Conservation (phyloP, 2,329 filamentous ascomycete species). For the Venturia effusa region DNA sequence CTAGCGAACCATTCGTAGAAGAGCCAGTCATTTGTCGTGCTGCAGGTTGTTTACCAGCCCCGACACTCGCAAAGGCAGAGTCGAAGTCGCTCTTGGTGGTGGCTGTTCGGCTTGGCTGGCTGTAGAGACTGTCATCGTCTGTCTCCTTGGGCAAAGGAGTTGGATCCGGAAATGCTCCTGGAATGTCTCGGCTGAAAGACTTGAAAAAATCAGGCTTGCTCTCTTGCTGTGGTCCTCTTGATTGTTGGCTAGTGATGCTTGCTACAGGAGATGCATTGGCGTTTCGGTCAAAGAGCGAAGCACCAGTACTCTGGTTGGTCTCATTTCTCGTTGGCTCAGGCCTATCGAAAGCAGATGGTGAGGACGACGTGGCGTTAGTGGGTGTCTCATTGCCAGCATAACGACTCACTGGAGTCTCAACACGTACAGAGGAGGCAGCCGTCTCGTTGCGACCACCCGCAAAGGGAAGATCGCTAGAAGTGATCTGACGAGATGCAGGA, state of each 20-base stretch:
- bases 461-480: constrained; percentile 65
- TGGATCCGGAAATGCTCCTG: constrained; percentile 37
- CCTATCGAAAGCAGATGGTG: constrained; percentile 33
- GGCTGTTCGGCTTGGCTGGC: constrained; percentile 28
- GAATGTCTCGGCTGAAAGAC: constrained; percentile 23
- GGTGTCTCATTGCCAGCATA: constrained; percentile 40
- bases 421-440: constrained; percentile 65
- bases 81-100: constrained; percentile 70
- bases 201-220: constrained; percentile 27
- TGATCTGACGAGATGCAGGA: constrained; percentile 66
- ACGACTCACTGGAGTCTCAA: constrained; percentile 60
- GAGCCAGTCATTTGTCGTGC: constrained; percentile 27
- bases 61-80: constrained; percentile 70
- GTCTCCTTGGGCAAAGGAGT: constrained; percentile 37
- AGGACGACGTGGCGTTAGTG: constrained; percentile 30
- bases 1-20: constrained; percentile 21
- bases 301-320: constrained; percentile 23
- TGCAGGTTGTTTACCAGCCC: constrained; percentile 39
- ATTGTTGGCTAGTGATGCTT: constrained; percentile 27
- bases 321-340: constrained; percentile 25
- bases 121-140: constrained; percentile 36
- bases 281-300: constrained; percentile 27
- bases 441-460: constrained; percentile 49
- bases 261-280: constrained; percentile 28
- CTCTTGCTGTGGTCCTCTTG: constrained; percentile 20